phyloP scores from a whole-genome alignment of 768 basidiomycete genomes.

The Mycena pura region DNA sequence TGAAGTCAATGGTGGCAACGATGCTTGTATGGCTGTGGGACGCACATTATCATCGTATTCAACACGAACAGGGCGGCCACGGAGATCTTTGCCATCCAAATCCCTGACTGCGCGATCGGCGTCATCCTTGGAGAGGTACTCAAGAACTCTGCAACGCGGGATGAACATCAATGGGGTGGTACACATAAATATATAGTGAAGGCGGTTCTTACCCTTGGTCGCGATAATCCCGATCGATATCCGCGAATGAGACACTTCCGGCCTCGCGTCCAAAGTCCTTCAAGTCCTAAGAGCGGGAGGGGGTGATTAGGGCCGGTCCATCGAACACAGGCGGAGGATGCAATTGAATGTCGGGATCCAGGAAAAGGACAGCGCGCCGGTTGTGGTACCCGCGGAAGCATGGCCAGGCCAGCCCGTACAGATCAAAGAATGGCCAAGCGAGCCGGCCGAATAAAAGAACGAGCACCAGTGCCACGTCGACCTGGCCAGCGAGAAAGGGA shows the following conservation, averaged over 20 bases:
- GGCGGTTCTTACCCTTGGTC: slow-evolving; percentile 79
- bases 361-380: background rate
- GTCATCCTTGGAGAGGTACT: slow-evolving; percentile 88
- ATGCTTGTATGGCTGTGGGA: background rate
- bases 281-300: slow-evolving; percentile 77
- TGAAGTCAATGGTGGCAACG: slow-evolving; percentile 8
- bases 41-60: slow-evolving; percentile 67
- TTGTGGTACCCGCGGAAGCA: slow-evolving; percentile 18
- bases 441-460: slow-evolving; percentile 1
- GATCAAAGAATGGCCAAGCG: background rate
- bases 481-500: no score
- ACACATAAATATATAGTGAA: no score
- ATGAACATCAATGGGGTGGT: no score
- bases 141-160: slow-evolving; percentile 80
- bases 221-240: slow-evolving; percentile 87
- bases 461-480: slow-evolving; percentile 17
- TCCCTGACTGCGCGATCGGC: slow-evolving; percentile 93
- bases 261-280: slow-evolving; percentile 97
- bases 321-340: slow-evolving; percentile 28
- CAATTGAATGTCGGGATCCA: slow-evolving; percentile 29
- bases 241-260: slow-evolving; percentile 92
- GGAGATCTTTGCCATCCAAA: slow-evolving; percentile 86
- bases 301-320: slow-evolving; percentile 50
- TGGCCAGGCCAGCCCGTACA: no score
- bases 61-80: slow-evolving; percentile 81